A percentile compares a stretch with the other conserved stretches of the same genome.
These are phyloP conservation scores for Schizosaccharomyces osmophilus DNA, from an alignment of 805 yeast genomes.

Conservation along the genomic window DNA sequence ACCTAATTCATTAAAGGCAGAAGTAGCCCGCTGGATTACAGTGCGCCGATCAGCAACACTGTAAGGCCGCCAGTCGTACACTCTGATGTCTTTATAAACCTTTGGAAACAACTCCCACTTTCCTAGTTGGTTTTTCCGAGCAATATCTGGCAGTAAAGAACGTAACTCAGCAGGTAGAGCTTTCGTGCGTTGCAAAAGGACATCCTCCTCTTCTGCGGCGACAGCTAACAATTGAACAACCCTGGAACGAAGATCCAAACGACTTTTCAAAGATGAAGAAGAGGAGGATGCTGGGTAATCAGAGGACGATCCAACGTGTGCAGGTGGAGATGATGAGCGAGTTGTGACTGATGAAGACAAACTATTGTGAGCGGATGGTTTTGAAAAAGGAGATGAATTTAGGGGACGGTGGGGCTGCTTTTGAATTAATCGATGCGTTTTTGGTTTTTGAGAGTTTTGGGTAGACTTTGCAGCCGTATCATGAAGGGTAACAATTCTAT, in stretches of 20 bases:
- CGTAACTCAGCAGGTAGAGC: background rate
- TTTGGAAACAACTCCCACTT: background rate
- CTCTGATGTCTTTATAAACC: background rate
- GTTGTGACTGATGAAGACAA: background rate
- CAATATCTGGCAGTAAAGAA: background rate
- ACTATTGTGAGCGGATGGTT: background rate
- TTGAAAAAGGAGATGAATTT: background rate
- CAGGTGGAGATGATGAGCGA: background rate
- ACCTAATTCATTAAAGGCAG: background rate
- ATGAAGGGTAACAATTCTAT: background rate
- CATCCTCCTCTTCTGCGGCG: background rate
- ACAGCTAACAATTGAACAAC: background rate
- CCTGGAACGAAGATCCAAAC: background rate
- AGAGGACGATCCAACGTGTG: no score
- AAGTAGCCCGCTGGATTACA: background rate
- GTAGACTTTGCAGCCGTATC: background rate
- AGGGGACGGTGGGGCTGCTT: background rate
- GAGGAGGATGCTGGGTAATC: background rate
- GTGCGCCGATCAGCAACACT: background rate
- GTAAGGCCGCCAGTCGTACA: background rate
- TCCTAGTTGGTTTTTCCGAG: background rate
- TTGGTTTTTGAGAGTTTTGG: background rate
- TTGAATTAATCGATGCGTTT: background rate
- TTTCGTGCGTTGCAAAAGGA: background rate
- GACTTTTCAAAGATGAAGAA: background rate